Percentiles rank a stretch among this genome's conserved stretches.
Conservation (phyloP, 1,284 basidiomycete genomes). For the Wallemia ichthyophaga region DNA sequence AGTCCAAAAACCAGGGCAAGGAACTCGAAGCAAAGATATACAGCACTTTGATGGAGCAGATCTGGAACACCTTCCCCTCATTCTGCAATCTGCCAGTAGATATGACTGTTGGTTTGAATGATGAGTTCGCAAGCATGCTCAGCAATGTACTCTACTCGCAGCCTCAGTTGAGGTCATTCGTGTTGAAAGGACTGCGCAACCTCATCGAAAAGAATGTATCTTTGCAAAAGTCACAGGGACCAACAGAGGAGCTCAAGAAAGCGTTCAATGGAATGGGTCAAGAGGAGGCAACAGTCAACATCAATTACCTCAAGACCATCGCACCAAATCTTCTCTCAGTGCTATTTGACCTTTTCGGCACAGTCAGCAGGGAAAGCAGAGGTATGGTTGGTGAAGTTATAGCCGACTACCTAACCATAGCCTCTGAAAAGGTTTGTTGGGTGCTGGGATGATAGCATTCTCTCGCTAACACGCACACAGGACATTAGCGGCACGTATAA, state of each 20-base stretch:
- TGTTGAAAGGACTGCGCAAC: slow-evolving; percentile 49
- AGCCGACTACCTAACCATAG: slow-evolving; percentile 52
- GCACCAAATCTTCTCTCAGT: slow-evolving; percentile 79
- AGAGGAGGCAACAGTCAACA: slow-evolving; percentile 32
- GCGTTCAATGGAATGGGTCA: slow-evolving; percentile 23
- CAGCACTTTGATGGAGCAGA: slow-evolving; percentile 67
- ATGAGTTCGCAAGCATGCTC: slow-evolving; percentile 53
- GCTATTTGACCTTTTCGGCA: slow-evolving; percentile 86
- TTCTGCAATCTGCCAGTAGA: slow-evolving; percentile 56
- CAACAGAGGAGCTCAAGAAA: slow-evolving; percentile 19
- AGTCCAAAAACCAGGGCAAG: slow-evolving; percentile 35
- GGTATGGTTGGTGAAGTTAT: slow-evolving; percentile 71
- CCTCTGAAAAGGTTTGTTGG: slow-evolving; percentile 29
- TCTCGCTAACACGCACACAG: slow-evolving; percentile 12
- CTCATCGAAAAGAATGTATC: slow-evolving; percentile 42
- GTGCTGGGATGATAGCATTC: neutral
- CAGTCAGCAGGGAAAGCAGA: slow-evolving; percentile 40
- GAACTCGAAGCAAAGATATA: slow-evolving; percentile 72
- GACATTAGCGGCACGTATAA: slow-evolving; percentile 49
- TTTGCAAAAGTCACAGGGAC: slow-evolving; percentile 19
- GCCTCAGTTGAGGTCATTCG: slow-evolving; percentile 43
- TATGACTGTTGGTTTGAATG: slow-evolving; percentile 30
- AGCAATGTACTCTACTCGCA: slow-evolving; percentile 74
- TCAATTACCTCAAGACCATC: slow-evolving; percentile 42
- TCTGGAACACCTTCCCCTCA: slow-evolving; percentile 40